Evolutionary conservation across 2,329 filamentous ascomycete species (phyloP).

Genomic region (Colletotrichum sp.): DNA sequence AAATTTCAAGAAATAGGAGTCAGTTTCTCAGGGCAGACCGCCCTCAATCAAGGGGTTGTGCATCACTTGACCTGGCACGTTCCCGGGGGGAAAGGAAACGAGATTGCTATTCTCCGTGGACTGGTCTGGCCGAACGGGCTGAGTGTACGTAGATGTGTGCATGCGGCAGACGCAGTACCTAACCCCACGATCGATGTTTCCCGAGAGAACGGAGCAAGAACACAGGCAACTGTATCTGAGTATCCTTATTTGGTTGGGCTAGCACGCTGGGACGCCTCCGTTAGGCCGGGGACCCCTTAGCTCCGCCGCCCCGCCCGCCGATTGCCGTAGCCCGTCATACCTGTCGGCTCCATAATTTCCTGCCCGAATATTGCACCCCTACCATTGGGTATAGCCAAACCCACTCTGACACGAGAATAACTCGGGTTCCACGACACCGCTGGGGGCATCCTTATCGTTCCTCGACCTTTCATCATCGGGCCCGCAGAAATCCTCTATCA

Average conservation of each 20-base stretch:
- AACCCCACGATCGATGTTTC: neutral
- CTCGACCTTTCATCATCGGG: neutral
- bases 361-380: neutral
- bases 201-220: neutral
- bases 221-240: neutral
- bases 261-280: neutral
- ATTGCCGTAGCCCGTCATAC: slow-evolving; percentile 10
- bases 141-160: neutral
- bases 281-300: slow-evolving; percentile 6
- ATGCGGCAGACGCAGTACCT: neutral
- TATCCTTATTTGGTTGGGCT: neutral
- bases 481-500: slow-evolving; percentile 1
- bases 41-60: neutral
- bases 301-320: slow-evolving; percentile 3
- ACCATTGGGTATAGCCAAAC: neutral
- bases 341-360: neutral
- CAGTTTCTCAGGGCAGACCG: neutral
- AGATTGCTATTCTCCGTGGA: neutral
- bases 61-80: neutral
- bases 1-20: neutral
- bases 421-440: neutral
- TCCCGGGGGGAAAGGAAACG: neutral
- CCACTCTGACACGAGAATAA: slow-evolving; percentile 4
- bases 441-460: slow-evolving; percentile 1
- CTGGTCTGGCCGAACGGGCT: neutral